phyloP scores from a whole-genome alignment of 192 early-diverging fungal genomes.

The Podochytrium sp. region DNA sequence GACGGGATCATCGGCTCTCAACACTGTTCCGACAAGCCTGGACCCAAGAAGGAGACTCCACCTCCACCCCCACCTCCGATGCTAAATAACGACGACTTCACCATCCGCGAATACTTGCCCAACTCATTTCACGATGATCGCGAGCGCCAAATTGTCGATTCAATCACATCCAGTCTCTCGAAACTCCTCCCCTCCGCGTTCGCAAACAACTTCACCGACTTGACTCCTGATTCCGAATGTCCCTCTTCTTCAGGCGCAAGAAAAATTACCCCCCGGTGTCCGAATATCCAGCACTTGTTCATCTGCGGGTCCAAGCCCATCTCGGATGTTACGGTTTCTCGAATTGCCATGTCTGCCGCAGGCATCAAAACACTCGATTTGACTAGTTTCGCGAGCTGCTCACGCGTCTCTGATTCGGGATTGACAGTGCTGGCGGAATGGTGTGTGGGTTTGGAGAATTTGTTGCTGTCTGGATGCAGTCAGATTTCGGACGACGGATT shows the following conservation, averaged over 20 bases:
- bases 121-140: neutral
- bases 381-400: neutral
- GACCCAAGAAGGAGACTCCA: neutral
- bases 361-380: constrained; percentile 22
- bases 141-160: constrained; percentile 5
- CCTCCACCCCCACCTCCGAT: neutral
- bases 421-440: neutral
- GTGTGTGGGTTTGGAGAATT: neutral
- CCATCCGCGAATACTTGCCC: neutral
- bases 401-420: constrained; percentile 1
- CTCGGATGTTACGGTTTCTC: constrained; percentile 4
- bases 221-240: neutral
- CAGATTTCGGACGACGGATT: constrained; percentile 24
- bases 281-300: constrained; percentile 3
- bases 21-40: neutral
- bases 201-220: neutral
- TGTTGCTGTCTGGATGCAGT: constrained; percentile 18
- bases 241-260: neutral
- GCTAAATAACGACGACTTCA: neutral
- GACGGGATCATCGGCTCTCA: neutral
- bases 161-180: neutral
- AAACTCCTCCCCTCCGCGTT: neutral
- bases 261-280: constrained; percentile 10
- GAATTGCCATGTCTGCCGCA: neutral
- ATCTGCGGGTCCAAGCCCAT: neutral